A percentile compares a stretch with the other conserved stretches of the same genome.
Evolutionary conservation across 805 yeast genomes (phyloP).

Genomic region (Metschnikowia cerradonensis): DNA sequence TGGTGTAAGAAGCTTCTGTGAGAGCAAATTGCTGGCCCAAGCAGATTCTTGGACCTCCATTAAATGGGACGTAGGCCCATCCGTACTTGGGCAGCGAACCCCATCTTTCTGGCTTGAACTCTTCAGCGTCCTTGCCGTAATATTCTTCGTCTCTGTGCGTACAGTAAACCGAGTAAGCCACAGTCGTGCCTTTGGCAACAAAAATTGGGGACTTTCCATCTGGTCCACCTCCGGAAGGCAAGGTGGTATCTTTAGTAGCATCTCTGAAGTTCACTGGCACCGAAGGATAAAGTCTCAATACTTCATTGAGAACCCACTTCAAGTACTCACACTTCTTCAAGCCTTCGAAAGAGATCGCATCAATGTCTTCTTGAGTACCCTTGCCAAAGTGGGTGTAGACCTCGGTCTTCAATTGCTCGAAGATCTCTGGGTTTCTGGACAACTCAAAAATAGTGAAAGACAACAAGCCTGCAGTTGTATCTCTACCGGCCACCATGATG

Average conservation of each 20-base stretch:
- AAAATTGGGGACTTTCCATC: constrained; percentile 20
- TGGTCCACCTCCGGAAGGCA: constrained; percentile 26
- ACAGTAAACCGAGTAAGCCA: constrained; percentile 14
- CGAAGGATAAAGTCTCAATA: constrained; percentile 34
- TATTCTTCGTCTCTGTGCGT: constrained; percentile 21
- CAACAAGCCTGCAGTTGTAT: constrained; percentile 39
- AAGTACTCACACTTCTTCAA: constrained; percentile 38
- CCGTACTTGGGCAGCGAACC: constrained; percentile 27
- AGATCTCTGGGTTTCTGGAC: constrained; percentile 31
- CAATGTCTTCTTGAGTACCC: constrained; percentile 26
- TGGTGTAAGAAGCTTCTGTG: constrained; percentile 46
- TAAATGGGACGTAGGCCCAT: constrained; percentile 51
- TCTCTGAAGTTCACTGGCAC: constrained; percentile 23
- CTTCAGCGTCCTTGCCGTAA: constrained; percentile 34
- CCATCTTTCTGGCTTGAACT: constrained; percentile 41
- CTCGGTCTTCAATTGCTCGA: constrained; percentile 29
- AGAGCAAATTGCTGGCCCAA: constrained; percentile 55
- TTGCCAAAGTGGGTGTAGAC: constrained; percentile 28
- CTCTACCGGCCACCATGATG: constrained; percentile 41
- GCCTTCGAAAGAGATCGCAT: constrained; percentile 34
- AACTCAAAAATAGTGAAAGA: constrained; percentile 34
- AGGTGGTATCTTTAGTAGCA: constrained; percentile 20
- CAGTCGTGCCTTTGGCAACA: constrained; percentile 18
- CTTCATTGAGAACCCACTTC: constrained; percentile 34
- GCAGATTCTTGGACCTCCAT: constrained; percentile 55